These are phyloP conservation scores for Solanum verrucosum DNA, from an alignment of 257 asterid genomes.

Conservation along the genomic window DNA sequence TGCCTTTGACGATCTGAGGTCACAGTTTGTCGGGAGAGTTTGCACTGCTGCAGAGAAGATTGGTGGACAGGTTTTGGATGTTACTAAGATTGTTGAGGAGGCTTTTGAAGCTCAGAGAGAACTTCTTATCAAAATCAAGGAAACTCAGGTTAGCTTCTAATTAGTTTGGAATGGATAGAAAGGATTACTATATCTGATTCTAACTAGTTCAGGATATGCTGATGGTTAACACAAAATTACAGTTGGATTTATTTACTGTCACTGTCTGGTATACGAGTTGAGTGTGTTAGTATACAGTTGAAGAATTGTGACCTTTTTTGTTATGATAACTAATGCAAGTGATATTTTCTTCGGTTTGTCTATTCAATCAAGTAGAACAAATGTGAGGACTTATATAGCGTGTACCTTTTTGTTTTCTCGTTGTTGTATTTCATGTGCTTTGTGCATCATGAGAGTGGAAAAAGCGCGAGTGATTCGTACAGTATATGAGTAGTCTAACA, in stretches of 20 bases:
- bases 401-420: background rate
- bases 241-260: background rate
- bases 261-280: background rate
- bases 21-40: slow-evolving; percentile 50
- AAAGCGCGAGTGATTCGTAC: background rate
- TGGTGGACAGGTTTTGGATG: slow-evolving; percentile 78
- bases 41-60: slow-evolving; percentile 69
- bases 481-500: background rate
- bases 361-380: background rate
- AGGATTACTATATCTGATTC: background rate
- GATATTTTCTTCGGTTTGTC: background rate
- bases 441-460: background rate
- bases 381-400: background rate
- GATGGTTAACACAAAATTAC: background rate
- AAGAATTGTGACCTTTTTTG: background rate
- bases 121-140: slow-evolving; percentile 70
- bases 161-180: background rate
- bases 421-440: background rate
- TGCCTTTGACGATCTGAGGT: slow-evolving; percentile 75
- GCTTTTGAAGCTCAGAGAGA: slow-evolving; percentile 69
- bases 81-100: slow-evolving; percentile 50
- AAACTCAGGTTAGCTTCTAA: slow-evolving; percentile 38
- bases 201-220: background rate
- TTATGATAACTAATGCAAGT: background rate
- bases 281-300: background rate